Percentiles rank a stretch among this genome's conserved stretches.
These are phyloP conservation scores for Hypomyces perniciosus DNA, from an alignment of 2,329 filamentous ascomycete species.

Conservation along the genomic window DNA sequence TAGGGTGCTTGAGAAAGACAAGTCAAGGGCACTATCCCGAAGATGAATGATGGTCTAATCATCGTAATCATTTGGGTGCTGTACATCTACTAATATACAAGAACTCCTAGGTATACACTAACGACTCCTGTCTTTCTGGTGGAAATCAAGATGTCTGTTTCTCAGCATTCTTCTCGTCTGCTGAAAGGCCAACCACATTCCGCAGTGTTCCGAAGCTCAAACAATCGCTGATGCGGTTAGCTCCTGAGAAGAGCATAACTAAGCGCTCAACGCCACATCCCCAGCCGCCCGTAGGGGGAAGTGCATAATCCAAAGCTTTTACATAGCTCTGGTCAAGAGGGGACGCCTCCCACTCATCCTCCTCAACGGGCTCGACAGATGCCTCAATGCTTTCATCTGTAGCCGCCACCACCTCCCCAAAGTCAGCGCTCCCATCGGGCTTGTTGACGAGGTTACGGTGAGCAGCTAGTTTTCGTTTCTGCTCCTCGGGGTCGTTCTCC, in stretches of 20 bases:
- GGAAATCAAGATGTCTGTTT: conserved; percentile 10
- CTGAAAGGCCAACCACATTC: conserved; percentile 53
- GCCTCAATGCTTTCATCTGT: conserved; percentile 10
- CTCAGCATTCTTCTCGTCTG: conserved; percentile 23
- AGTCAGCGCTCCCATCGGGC: conserved; percentile 26
- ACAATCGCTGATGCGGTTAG: conserved; percentile 75
- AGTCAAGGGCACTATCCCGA: no score
- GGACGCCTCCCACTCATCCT: conserved; percentile 39
- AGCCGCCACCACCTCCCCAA: conserved; percentile 35
- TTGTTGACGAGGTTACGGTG: conserved; percentile 38
- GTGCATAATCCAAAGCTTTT: conserved; percentile 74
- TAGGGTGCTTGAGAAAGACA: no score
- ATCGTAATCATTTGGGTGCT: no score
- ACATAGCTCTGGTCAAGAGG: conserved; percentile 75
- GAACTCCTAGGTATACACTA: conserved; percentile 1
- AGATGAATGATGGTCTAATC: no score
- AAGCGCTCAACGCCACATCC: conserved; percentile 88
- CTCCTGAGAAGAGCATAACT: conserved; percentile 82
- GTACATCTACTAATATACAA: not conserved
- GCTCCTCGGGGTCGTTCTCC: conserved; percentile 86
- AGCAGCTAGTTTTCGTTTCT: conserved; percentile 72
- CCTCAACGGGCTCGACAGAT: conserved; percentile 18
- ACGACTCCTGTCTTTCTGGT: not conserved
- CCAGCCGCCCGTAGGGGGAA: conserved; percentile 97
- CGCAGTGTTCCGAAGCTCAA: conserved; percentile 82